A percentile compares a stretch with the other conserved stretches of the same genome.
These are phyloP conservation scores for Zygoascus bituminiphila DNA, from an alignment of 805 yeast species.

Conservation along the genomic window DNA sequence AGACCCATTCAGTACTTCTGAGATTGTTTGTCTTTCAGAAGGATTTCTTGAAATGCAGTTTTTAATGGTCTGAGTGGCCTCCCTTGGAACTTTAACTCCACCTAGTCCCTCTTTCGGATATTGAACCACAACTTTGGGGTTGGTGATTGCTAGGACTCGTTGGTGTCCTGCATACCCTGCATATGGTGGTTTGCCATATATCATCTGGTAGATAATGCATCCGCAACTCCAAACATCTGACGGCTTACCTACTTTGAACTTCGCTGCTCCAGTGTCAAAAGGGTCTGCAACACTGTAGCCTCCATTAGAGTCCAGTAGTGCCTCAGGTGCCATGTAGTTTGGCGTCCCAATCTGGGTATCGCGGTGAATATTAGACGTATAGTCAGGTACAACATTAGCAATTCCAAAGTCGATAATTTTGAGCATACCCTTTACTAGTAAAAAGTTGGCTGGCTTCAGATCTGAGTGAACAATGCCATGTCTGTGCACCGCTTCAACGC, in stretches of 20 bases:
- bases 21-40: slow-evolving; percentile 51
- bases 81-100: slow-evolving; percentile 53
- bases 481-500: slow-evolving; percentile 82
- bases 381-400: slow-evolving; percentile 87
- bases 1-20: slow-evolving; percentile 51
- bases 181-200: slow-evolving; percentile 89
- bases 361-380: slow-evolving; percentile 81
- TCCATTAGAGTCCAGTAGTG: slow-evolving; percentile 54
- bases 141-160: slow-evolving; percentile 74
- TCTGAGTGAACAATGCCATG: slow-evolving; percentile 82
- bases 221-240: slow-evolving; percentile 99
- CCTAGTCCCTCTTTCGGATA: slow-evolving; percentile 60
- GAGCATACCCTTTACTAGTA: slow-evolving; percentile 63
- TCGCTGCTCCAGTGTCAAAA: slow-evolving; percentile 26
- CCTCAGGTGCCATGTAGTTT: slow-evolving; percentile 97
- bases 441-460: slow-evolving; percentile 50
- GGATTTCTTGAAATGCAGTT: slow-evolving; percentile 71
- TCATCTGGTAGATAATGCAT: slow-evolving; percentile 90
- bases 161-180: slow-evolving; percentile 69
- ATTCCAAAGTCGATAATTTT: slow-evolving; percentile 90
- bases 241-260: slow-evolving; percentile 78
- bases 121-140: slow-evolving; percentile 63
- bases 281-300: slow-evolving; percentile 3
- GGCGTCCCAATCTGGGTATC: slow-evolving; percentile 94
- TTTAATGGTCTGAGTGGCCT: slow-evolving; percentile 62